A percentile compares a stretch with the other conserved stretches of the same genome.
Evolutionary conservation across 441 rosid species (phyloP).

Genomic region (Melastoma candidum): DNA sequence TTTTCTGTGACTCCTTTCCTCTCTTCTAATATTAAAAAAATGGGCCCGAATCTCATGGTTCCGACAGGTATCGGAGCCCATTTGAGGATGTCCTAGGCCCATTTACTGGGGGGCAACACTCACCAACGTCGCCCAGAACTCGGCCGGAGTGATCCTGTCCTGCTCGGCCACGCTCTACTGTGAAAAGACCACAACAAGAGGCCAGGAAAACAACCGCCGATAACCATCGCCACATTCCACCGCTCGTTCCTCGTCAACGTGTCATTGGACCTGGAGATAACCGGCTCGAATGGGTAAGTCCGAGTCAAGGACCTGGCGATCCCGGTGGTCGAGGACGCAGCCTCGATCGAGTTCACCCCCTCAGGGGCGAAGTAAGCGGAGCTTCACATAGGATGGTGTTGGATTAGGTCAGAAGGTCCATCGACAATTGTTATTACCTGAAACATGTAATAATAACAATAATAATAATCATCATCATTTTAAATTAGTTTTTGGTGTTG

Average conservation of each 20-base stretch:
- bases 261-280: conserved; percentile 33
- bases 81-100: no score
- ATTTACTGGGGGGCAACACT: conserved; percentile 18
- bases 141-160: conserved; percentile 38
- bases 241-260: conserved; percentile 43
- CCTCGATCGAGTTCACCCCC: conserved; percentile 30
- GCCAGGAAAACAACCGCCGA: background rate
- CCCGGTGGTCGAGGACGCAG: conserved; percentile 41
- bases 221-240: conserved; percentile 23
- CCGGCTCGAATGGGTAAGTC: conserved; percentile 36
- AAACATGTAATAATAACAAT: no score
- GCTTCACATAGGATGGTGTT: conserved; percentile 55
- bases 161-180: conserved; percentile 42
- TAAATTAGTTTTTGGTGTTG: no score
- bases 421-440: conserved; percentile 28
- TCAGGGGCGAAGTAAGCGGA: conserved; percentile 35
- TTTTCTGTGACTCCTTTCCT: no score
- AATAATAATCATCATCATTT: no score
- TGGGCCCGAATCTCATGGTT: no score
- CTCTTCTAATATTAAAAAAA: no score
- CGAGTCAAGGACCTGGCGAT: conserved; percentile 41
- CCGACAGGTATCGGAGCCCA: no score
- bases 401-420: conserved; percentile 50
- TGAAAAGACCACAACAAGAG: conserved; percentile 8
- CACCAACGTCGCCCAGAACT: conserved; percentile 31